These are phyloP conservation scores for Actinomortierella wolfii DNA, from an alignment of 371 early-diverging fungal species.

Conservation along the genomic window DNA sequence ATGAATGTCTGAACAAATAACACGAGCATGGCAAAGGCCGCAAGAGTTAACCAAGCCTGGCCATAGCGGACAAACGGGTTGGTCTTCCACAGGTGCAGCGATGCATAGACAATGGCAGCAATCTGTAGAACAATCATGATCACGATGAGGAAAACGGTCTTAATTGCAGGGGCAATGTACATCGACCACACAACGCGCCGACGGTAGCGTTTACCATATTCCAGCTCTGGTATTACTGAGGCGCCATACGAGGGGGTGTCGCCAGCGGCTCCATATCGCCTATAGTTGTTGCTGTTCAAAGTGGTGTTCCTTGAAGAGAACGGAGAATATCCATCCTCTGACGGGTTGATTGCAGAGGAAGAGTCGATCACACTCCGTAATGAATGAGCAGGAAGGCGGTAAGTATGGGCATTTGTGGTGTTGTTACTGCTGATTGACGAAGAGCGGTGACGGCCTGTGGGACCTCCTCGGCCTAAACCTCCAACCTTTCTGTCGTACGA, in stretches of 20 bases:
- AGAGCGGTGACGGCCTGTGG: not conserved
- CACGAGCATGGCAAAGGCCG: slow-evolving; percentile 11
- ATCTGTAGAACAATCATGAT: slow-evolving; percentile 18
- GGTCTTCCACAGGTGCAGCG: slow-evolving; percentile 7
- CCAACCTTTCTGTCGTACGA: too few relatives aligned
- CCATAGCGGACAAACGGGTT: slow-evolving; percentile 23
- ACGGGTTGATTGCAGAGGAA: slow-evolving; percentile 15
- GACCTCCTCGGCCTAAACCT: slow-evolving; percentile 4
- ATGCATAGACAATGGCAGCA: slow-evolving; percentile 6
- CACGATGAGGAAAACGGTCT: slow-evolving; percentile 9
- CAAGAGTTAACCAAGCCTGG: slow-evolving; percentile 23
- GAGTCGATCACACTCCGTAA: slow-evolving; percentile 28
- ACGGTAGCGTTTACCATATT: too few relatives aligned
- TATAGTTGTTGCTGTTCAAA: too few relatives aligned
- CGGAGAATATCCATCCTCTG: slow-evolving; percentile 30
- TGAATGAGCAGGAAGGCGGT: slow-evolving; percentile 8
- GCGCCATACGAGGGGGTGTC: too few relatives aligned
- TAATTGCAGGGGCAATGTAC: not conserved
- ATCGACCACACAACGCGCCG: too few relatives aligned
- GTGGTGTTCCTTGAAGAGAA: slow-evolving; percentile 4
- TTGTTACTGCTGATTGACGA: not conserved
- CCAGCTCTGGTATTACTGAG: too few relatives aligned
- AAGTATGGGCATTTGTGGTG: slow-evolving; percentile 4
- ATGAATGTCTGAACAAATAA: slow-evolving; percentile 23
- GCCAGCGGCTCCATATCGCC: too few relatives aligned